Base-by-base conservation (phyloP, 1,139 yeast genomes). In the Suhomyces chickasaworum region DNA sequence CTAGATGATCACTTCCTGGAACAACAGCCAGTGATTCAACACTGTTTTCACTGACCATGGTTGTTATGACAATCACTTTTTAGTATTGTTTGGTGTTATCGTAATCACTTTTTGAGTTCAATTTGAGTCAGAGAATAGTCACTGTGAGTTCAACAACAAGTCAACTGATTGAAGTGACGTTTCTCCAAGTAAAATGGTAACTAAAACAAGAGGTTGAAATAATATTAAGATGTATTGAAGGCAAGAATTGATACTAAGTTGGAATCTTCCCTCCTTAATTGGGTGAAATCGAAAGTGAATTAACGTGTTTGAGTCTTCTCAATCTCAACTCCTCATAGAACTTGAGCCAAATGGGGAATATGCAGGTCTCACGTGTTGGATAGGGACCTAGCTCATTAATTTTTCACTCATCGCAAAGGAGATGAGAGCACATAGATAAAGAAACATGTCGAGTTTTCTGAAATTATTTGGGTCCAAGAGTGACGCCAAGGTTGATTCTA, bases 361-460 rank as follows among this genome's bases (percentile, higher is more conserved):
- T 13, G 32, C 22, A 20, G n/a, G n/a, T 13, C 6, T 27, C 31
- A 33, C 42, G 18, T 32, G 42, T 22, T 5, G 1, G 3, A 9
- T 13, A n/a, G 46, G 47, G 47, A 43, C 10, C 10, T 15, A 46
- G 25, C 30, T 18, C 32, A 30, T 17, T 33, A 39, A 41, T 44
- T 47, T 49, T 47, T 45, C 36, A 40, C 48, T 42, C 47, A 47
- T 46, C 49, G 34, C 20, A 17, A 17, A 5, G 21, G 42, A 33
- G 39, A 45, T 35, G 39, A 38, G 42, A 30, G 16, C 31, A 13
- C 15, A 21, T 7, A 18, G 18, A 42, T 16, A 23, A 22, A 15
- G 23, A 29, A 20, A 1, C 20, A 70, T 68, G 75, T 69, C 73
- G 12, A 58, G 67, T 38, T 73, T 73, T 57, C 60, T 64, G 44